A percentile compares a stretch with the other conserved stretches of the same genome.
These are phyloP conservation scores for Tricholoma saponaceum DNA, from an alignment of 768 basidiomycete species.

Conservation along the genomic window DNA sequence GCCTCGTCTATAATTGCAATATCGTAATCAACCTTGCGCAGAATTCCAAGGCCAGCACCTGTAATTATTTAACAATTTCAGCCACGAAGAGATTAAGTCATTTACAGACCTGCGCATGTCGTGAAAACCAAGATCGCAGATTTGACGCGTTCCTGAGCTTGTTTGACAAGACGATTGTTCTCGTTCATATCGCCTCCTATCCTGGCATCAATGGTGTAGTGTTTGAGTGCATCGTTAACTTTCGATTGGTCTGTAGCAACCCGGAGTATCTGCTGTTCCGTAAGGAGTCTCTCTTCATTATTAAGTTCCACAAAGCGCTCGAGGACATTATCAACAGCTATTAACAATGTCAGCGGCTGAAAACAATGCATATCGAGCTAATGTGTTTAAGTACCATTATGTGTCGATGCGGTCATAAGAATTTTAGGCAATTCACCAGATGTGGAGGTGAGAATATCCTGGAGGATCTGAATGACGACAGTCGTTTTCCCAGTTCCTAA, in stretches of 20 bases:
- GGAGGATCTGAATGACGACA: conserved; percentile 60
- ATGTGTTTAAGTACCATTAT: conserved; percentile 43
- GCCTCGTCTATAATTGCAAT: conserved; percentile 68
- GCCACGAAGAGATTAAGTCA: background rate
- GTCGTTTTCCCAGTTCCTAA: conserved; percentile 71
- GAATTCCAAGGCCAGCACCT: conserved; percentile 55
- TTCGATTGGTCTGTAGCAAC: conserved; percentile 64
- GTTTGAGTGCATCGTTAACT: conserved; percentile 53
- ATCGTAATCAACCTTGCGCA: conserved; percentile 54
- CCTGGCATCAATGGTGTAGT: conserved; percentile 60
- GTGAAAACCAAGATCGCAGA: conserved; percentile 58
- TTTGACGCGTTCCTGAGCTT: conserved; percentile 56
- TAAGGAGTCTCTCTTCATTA: conserved; percentile 35
- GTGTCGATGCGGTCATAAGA: conserved; percentile 69
- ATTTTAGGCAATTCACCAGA: conserved; percentile 39
- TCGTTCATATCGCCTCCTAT: conserved; percentile 63
- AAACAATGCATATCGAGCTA: background rate
- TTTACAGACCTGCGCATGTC: conserved; percentile 50
- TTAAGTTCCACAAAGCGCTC: conserved; percentile 57
- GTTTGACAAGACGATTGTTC: conserved; percentile 50
- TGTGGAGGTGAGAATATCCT: conserved; percentile 31
- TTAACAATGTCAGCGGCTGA: background rate
- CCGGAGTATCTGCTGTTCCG: conserved; percentile 56
- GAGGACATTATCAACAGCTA: conserved; percentile 68
- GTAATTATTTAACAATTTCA: background rate